Base-by-base conservation (phyloP, 495 filamentous ascomycete genomes). In the Penicillium desertorum region DNA sequence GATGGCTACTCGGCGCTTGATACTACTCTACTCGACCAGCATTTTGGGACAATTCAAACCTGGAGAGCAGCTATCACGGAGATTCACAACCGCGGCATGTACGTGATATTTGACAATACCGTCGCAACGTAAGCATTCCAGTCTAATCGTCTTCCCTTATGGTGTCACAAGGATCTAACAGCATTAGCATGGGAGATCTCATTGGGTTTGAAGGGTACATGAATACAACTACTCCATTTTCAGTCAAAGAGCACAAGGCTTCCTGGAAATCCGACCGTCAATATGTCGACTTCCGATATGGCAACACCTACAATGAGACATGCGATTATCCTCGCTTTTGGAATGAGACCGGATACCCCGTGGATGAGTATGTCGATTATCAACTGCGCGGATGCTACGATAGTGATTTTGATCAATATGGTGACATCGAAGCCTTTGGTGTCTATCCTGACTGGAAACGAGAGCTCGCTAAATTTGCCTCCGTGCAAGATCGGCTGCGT, bases 371-470 rank as follows among this genome's bases (percentile, higher is more conserved):
- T 37, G 72, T 81, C 57, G 64, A 62, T 46, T 69, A 79, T 44
- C 45, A 75, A 45, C 45, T 87, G 36, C 70, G 76, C 20, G 85
- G 85, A 5, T 89, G 87, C 67, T 85, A 83, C 61, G 67, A 88
- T 66, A 87, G 85, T 62, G 87, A 90, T 29, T 89, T 88, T 58
- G 87, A 88, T 41, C 77, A 88, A 67, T 88, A 86, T 54, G 86
- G 86, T 42, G 85, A 88, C 60, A 82, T 81, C 23, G 84, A 86
- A 64, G 83, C 86, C 14, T 88, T 88, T 58, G 86, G 86, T 55
- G 82, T 85, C 25, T 87, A 76, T 51, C 85, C 84, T 2, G 85
- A 88, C 61, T 90, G 83, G 81, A 72, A 87, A 62, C 77, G 80
- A 62, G 81, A 90, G 69, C 73, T 91, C 43, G 80, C 86, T 14